A percentile compares a stretch with the other conserved stretches of the same genome.
phyloP scores from a whole-genome alignment of 2,329 filamentous ascomycete species.

The Alternaria triticimaculans region DNA sequence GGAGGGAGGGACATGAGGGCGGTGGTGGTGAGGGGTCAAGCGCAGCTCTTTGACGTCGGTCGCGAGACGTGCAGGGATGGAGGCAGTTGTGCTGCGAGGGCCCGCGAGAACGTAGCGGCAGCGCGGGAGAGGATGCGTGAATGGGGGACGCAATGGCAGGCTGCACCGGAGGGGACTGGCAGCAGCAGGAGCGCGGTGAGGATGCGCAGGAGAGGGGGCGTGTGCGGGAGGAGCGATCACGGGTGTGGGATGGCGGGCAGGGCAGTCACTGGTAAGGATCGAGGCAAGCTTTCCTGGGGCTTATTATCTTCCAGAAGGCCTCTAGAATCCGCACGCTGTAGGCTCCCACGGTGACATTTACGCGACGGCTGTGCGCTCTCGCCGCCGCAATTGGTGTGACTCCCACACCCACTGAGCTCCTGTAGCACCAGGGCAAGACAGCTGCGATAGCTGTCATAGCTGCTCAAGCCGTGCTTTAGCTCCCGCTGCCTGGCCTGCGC shows the following conservation, averaged over 20 bases:
- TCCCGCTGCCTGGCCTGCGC: slow-evolving; percentile 21
- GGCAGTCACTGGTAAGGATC: slow-evolving; percentile 16
- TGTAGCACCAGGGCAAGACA: slow-evolving; percentile 8
- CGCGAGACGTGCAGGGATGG: slow-evolving; percentile 47
- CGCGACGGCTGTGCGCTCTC: slow-evolving; percentile 14
- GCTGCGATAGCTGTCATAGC: neutral
- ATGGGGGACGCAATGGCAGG: slow-evolving; percentile 9
- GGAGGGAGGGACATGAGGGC: slow-evolving; percentile 50
- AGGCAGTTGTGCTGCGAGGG: slow-evolving; percentile 37
- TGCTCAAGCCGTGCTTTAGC: slow-evolving; percentile 21
- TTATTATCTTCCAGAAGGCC: slow-evolving; percentile 37
- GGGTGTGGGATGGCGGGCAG: slow-evolving; percentile 23
- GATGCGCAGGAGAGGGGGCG: slow-evolving; percentile 28
- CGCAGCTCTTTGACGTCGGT: slow-evolving; percentile 48
- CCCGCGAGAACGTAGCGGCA: slow-evolving; percentile 31
- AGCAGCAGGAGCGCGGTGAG: slow-evolving; percentile 16
- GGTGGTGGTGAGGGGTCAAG: slow-evolving; percentile 42
- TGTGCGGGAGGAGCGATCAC: slow-evolving; percentile 23
- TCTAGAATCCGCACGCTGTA: slow-evolving; percentile 28
- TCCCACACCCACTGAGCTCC: neutral
- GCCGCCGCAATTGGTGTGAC: slow-evolving; percentile 21
- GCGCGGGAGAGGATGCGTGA: slow-evolving; percentile 7
- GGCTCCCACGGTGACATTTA: slow-evolving; percentile 6
- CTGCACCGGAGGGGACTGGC: slow-evolving; percentile 2
- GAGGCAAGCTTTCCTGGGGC: slow-evolving; percentile 30